A percentile compares a stretch with the other conserved stretches of the same genome.
Conservation (phyloP, 306 rosid species). For the Dalbergia cochinchinensis region DNA sequence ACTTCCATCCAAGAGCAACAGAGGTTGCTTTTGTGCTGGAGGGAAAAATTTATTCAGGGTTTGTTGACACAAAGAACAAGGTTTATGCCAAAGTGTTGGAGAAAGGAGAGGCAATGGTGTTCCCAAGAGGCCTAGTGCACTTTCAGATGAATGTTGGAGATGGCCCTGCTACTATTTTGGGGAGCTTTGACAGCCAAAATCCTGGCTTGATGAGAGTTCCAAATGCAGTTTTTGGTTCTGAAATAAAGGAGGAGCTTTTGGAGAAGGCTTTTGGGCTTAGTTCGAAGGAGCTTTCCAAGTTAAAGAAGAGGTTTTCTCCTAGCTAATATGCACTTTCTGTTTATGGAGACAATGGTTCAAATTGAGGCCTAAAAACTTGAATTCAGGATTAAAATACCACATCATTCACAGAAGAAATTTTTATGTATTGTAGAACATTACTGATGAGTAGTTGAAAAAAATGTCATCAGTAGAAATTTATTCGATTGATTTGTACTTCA, state of each 20-base stretch:
- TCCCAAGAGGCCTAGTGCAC: slow-evolving; percentile 86
- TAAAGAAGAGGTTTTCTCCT: slow-evolving; percentile 67
- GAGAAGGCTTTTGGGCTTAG: slow-evolving; percentile 89
- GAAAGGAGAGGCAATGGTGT: slow-evolving; percentile 93
- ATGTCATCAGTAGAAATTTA: not conserved
- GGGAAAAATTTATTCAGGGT: slow-evolving; percentile 84
- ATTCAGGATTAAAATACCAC: not conserved
- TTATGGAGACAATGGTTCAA: slow-evolving; percentile 16
- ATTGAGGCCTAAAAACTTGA: slow-evolving; percentile 8
- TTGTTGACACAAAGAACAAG: slow-evolving; percentile 75
- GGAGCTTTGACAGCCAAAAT: slow-evolving; percentile 94
- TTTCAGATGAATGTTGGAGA: slow-evolving; percentile 96
- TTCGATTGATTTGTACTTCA: slow-evolving; percentile 39
- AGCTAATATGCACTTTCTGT: slow-evolving; percentile 37
- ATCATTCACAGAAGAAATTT: not conserved
- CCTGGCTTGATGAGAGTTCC: slow-evolving; percentile 84
- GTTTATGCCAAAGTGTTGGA: slow-evolving; percentile 81
- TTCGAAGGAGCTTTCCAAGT: slow-evolving; percentile 66
- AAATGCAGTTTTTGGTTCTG: slow-evolving; percentile 78
- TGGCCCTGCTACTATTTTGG: slow-evolving; percentile 74
- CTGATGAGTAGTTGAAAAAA: slow-evolving; percentile 23
- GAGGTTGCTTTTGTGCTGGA: slow-evolving; percentile 80
- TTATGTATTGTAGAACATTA: slow-evolving; percentile 5
- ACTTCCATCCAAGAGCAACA: slow-evolving; percentile 90
- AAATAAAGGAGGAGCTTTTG: slow-evolving; percentile 75